Evolutionary conservation across 257 asterid genomes (phyloP), one percentile per base, ranked within the genome.

Genomic region (Anisodus tanguticus): DNA sequence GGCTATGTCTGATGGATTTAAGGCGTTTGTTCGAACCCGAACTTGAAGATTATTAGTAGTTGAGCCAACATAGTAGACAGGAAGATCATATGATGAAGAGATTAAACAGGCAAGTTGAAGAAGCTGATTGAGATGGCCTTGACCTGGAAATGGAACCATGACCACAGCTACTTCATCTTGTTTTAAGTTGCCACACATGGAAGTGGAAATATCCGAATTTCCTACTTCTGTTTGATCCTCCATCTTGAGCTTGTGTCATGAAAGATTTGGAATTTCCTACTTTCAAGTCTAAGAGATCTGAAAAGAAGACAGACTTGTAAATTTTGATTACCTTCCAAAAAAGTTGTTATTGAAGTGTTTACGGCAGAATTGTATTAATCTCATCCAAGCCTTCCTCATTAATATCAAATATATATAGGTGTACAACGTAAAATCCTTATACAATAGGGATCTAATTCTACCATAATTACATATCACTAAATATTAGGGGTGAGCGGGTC

Each of bases 111-210:
- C 17, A 39, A 69, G 13, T 68, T 68, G 77, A 19, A 39, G 53
- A 16, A 68, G 77, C 39, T 69, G 54, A 19, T 69, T 69, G 0
- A 69, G 54, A 15, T 69, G 31, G 0, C 31, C 78, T 39, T 69
- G 78, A 37, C 13, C 53, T 39, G 54, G 31, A 69, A 69, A 69
- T 69, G 78, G 54, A 69, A 41, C 31, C 78, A 69, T 41, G 47
- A 41, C 51, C 8, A 69, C 7, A 69, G 8, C 6, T 16, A 69
- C 54, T 69, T 69, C 39, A 13, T 55, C 62, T 55, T 15, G 8
- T 16, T 58, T 58, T 15, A 58, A 58, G 4, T 8, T 16, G 60
- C 60, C 1, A 13, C n/a, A 15, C 60, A 55, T 55, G 19, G 64
- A 58, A 58, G 10, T 16, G 19, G 64, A 58, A 58, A 58, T 5